phyloP scores from a whole-genome alignment of 345 rosid genomes.

The Eucalyptus cladocalyx region DNA sequence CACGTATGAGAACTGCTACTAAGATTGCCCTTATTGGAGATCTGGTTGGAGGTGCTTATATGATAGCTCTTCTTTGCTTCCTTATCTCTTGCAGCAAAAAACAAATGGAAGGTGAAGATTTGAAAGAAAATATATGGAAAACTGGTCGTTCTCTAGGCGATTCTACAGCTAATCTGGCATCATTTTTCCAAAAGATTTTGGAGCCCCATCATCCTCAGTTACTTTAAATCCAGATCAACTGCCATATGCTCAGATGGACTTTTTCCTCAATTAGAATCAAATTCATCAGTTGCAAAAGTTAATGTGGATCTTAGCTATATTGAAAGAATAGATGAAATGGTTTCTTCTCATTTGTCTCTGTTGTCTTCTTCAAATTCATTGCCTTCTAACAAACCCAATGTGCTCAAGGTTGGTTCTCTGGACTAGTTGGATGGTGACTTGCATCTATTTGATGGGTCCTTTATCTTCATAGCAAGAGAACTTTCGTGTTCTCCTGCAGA shows the following conservation, averaged over 20 bases:
- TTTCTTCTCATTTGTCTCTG: slow-evolving; percentile 34
- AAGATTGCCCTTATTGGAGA: slow-evolving; percentile 46
- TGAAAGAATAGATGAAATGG: slow-evolving; percentile 22
- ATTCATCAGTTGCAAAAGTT: slow-evolving; percentile 16
- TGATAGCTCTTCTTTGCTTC: slow-evolving; percentile 28
- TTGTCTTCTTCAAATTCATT: slow-evolving; percentile 46
- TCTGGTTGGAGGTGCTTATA: slow-evolving; percentile 28
- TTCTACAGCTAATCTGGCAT: slow-evolving; percentile 22
- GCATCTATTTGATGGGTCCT: slow-evolving; percentile 55
- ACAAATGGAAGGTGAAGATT: slow-evolving; percentile 4
- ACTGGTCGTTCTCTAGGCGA: slow-evolving; percentile 7
- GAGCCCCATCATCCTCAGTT: neutral
- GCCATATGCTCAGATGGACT: neutral
- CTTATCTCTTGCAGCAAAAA: slow-evolving; percentile 17
- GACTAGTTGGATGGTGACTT: slow-evolving; percentile 67
- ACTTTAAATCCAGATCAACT: slow-evolving; percentile 1
- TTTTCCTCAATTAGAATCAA: slow-evolving; percentile 1
- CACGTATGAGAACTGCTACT: slow-evolving; percentile 25
- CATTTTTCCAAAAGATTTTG: slow-evolving; percentile 15
- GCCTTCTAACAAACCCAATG: slow-evolving; percentile 18
- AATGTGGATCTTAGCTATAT: slow-evolving; percentile 5
- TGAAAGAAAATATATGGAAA: slow-evolving; percentile 11
- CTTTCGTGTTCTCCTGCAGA: slow-evolving; percentile 82
- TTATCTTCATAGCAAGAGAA: slow-evolving; percentile 53
- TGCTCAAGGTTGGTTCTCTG: slow-evolving; percentile 32